Conservation (phyloP, 2,329 filamentous ascomycete species). For the Hypomyces perniciosus region DNA sequence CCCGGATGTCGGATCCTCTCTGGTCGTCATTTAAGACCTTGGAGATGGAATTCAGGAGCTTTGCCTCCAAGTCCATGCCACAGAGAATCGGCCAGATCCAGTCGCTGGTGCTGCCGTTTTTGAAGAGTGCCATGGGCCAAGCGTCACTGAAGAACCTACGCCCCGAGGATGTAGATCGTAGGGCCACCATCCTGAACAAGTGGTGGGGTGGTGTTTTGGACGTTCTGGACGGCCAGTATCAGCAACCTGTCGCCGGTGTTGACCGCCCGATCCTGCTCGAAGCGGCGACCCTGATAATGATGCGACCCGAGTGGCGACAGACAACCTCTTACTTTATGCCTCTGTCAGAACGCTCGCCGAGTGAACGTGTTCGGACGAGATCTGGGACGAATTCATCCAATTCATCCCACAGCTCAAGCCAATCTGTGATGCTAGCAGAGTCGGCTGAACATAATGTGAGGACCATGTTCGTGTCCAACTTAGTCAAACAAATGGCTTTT, state of each 20-base stretch:
- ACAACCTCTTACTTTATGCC: slow-evolving; percentile 63
- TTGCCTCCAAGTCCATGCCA: slow-evolving; percentile 64
- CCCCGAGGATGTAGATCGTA: slow-evolving; percentile 77
- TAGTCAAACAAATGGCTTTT: slow-evolving; percentile 76
- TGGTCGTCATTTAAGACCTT: slow-evolving; percentile 51
- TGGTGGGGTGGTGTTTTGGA: slow-evolving; percentile 86
- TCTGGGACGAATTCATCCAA: slow-evolving; percentile 47
- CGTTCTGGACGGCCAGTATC: slow-evolving; percentile 63
- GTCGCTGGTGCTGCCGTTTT: slow-evolving; percentile 66
- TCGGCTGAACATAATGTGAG: slow-evolving; percentile 85
- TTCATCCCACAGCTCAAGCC: slow-evolving; percentile 63
- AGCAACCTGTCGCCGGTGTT: slow-evolving; percentile 72
- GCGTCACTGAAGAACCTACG: slow-evolving; percentile 57
- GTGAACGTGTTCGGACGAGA: slow-evolving; percentile 39
- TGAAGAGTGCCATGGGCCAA: slow-evolving; percentile 63
- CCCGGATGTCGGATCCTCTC: slow-evolving; percentile 43
- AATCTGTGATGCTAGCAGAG: slow-evolving; percentile 46
- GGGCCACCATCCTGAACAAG: slow-evolving; percentile 74
- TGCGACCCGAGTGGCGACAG: slow-evolving; percentile 78
- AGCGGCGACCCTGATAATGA: slow-evolving; percentile 75
- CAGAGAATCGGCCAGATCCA: slow-evolving; percentile 73
- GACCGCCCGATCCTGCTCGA: slow-evolving; percentile 78
- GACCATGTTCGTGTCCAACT: slow-evolving; percentile 77
- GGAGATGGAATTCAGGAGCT: slow-evolving; percentile 46
- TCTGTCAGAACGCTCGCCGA: slow-evolving; percentile 48